Base-by-base conservation (phyloP, 1,284 basidiomycete species). In the Melampsora larici-populina region DNA sequence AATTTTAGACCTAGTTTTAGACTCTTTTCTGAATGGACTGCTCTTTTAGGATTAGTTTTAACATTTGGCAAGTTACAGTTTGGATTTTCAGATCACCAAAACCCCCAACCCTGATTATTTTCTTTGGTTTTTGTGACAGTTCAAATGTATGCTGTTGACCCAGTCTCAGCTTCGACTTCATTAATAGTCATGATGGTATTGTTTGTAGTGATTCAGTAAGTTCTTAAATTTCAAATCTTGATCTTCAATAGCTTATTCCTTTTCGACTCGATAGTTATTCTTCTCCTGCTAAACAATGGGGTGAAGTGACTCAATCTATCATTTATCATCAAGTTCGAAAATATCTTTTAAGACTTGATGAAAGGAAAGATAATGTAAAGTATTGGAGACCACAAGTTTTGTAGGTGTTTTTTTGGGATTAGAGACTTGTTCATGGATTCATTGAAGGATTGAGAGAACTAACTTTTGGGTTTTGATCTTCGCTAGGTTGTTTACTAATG, bases 301-400 rank as follows among this genome's bases (percentile, higher is more conserved):
- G 73, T 21, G 73, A 75, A 46, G 73, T 75, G 1, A 75, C 73
- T 11, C 73, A 75, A 46, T 75, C 73, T 9, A 75, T 75, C 40
- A 75, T 75, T 60, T 75, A 75, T 60, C 73, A 75, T 68, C 73
- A 75, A 58, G 73, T 75, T 24, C 48, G 73, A 36, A 75, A 75
- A 36, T 75, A 75, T 68, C 73, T 75, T 24, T 46, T 75, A 49
- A 75, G 73, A 63, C 40, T 75, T 43, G 73, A 75, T 68, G 73
- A 75, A 60, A 60, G 73, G 2, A 75, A 75, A 51, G 73, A 75
- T 43, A 75, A 75, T 60, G 73, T 75, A 9, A 75, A 75, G 26
- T 75, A 75, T 51, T 75, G 73, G 73, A 51, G 73, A 55, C 73
- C 73, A 26, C 73, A 75, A 55, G 67, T 75, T 60, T 68, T 75